Conservation (phyloP, 2,329 filamentous ascomycete species). For the Escovopsis sp. region DNA sequence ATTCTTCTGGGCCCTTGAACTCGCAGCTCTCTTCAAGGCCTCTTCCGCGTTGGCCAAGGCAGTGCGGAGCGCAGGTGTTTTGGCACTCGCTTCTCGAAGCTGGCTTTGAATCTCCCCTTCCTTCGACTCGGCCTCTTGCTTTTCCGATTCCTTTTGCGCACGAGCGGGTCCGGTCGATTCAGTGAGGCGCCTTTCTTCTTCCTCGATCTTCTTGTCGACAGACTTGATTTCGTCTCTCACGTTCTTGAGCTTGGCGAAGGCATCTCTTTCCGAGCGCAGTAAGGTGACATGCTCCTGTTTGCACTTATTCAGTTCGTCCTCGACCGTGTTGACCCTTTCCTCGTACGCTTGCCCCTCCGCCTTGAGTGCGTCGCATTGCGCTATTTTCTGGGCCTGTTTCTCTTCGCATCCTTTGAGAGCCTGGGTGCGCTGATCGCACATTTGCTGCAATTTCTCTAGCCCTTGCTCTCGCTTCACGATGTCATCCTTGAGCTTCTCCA, state of each 20-base stretch:
- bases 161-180: slow-evolving; percentile 57
- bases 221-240: slow-evolving; percentile 33
- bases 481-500: slow-evolving; percentile 22
- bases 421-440: slow-evolving; percentile 30
- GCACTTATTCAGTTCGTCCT: slow-evolving; percentile 36
- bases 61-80: slow-evolving; percentile 20
- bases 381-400: slow-evolving; percentile 24
- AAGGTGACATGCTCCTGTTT: slow-evolving; percentile 39
- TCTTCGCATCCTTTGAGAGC: slow-evolving; percentile 32
- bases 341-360: slow-evolving; percentile 32
- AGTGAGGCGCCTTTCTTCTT: slow-evolving; percentile 47
- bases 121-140: slow-evolving; percentile 15
- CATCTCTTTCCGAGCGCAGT: slow-evolving; percentile 50
- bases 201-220: slow-evolving; percentile 32
- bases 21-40: slow-evolving; percentile 16
- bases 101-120: slow-evolving; percentile 15
- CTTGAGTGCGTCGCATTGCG: slow-evolving; percentile 26
- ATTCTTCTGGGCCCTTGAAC: slow-evolving; percentile 28
- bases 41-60: slow-evolving; percentile 18
- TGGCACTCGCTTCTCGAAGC: slow-evolving; percentile 14
- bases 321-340: slow-evolving; percentile 28
- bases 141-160: slow-evolving; percentile 44
- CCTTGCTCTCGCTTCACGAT: slow-evolving; percentile 12
- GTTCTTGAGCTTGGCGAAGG: slow-evolving; percentile 41
- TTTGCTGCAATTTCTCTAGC: slow-evolving; percentile 15